Conservation (phyloP, 768 basidiomycete species). For the Gloeostereum incarnatum region DNA sequence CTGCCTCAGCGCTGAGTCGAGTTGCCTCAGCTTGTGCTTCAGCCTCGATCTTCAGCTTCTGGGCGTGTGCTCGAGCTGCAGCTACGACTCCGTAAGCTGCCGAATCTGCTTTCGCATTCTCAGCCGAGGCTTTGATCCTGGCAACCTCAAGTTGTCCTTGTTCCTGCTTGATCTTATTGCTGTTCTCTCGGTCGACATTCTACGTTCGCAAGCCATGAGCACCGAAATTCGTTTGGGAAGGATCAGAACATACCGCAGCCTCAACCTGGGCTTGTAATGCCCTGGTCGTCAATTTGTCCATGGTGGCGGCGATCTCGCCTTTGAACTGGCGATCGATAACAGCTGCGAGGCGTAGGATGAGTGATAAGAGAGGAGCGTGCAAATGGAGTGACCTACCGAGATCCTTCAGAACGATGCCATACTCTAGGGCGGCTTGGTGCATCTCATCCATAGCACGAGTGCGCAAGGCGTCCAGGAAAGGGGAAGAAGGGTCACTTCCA, state of each 20-base stretch:
- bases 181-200: conserved; percentile 84
- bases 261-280: conserved; percentile 84
- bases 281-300: conserved; percentile 80
- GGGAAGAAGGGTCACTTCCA: conserved; percentile 56
- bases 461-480: conserved; percentile 75
- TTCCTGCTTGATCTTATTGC: conserved; percentile 81
- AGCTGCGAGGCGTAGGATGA: conserved; percentile 26
- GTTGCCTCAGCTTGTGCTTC: conserved; percentile 74
- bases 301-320: conserved; percentile 77
- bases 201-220: conserved; percentile 13
- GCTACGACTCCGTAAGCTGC: conserved; percentile 70
- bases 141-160: conserved; percentile 73
- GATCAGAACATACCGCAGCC: conserved; percentile 48
- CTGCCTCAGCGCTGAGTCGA: conserved; percentile 65
- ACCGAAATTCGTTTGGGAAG: neutral
- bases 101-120: conserved; percentile 63
- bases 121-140: conserved; percentile 62
- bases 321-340: conserved; percentile 87
- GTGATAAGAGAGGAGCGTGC: neutral
- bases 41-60: conserved; percentile 64
- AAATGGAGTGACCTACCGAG: conserved; percentile 35
- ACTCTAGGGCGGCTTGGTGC: conserved; percentile 72
- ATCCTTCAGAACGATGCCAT: conserved; percentile 77
- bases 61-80: conserved; percentile 65
- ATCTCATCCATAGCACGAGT: conserved; percentile 85